These are phyloP conservation scores for Litsea cubeba DNA, from an alignment of 164 flowering plant species.

Conservation along the genomic window DNA sequence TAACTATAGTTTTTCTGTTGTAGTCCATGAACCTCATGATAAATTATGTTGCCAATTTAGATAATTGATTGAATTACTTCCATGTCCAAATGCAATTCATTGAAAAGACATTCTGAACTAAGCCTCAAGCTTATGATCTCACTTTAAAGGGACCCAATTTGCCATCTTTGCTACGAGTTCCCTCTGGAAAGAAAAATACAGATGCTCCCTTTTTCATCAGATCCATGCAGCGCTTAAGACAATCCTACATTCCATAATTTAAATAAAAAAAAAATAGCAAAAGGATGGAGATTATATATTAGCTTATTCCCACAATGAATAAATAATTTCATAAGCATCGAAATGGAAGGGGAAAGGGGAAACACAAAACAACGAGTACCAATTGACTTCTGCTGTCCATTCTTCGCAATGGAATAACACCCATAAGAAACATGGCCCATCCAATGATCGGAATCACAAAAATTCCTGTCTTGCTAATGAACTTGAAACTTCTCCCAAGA, in stretches of 20 bases:
- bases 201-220: constrained; percentile 79
- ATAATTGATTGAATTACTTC: too few species aligned
- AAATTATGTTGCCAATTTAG: too few species aligned
- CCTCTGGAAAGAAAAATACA: constrained; percentile 96
- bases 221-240: constrained; percentile 78
- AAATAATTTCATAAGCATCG: not conserved
- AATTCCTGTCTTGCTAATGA: constrained; percentile 85
- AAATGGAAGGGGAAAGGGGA: not conserved
- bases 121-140: constrained; percentile 10
- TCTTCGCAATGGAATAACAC: constrained; percentile 79
- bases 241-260: constrained; percentile 46
- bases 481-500: constrained; percentile 85
- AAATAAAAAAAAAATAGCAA: not conserved
- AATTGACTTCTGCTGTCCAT: constrained; percentile 90
- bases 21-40: too few species aligned
- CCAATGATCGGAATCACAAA: constrained; percentile 82
- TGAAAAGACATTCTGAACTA: not conserved
- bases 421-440: constrained; percentile 93
- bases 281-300: too few species aligned
- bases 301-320: not conserved
- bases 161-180: constrained; percentile 89
- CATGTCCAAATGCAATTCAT: not conserved
- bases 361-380: constrained; percentile 39
- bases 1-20: too few species aligned
- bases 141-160: constrained; percentile 82